Conservation (phyloP, 2,329 filamentous ascomycete species). For the Scleromitrula shiraiana region DNA sequence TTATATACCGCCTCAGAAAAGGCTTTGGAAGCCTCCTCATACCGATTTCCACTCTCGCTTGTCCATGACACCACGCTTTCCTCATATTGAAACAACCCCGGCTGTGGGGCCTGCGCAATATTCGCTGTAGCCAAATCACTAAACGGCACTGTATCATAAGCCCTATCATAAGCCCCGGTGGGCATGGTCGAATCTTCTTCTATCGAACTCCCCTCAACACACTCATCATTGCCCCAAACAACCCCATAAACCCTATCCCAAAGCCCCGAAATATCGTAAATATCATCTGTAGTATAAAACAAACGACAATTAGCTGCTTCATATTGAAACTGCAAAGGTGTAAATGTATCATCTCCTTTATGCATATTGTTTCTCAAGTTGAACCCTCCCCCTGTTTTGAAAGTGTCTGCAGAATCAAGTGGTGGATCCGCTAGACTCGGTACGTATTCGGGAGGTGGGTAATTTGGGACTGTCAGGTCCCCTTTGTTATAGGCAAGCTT, state of each 20-base stretch:
- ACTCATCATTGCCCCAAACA: slow-evolving; percentile 34
- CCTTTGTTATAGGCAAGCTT: not conserved
- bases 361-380: slow-evolving; percentile 27
- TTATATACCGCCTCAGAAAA: too few relatives aligned
- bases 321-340: slow-evolving; percentile 52
- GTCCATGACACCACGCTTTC: too few relatives aligned
- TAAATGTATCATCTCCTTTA: slow-evolving; percentile 18
- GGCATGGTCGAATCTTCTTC: not conserved
- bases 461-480: slow-evolving; percentile 9
- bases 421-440: slow-evolving; percentile 14
- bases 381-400: slow-evolving; percentile 10
- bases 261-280: slow-evolving; percentile 32
- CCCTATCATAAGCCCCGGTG: not conserved
- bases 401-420: not conserved
- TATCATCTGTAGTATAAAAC: slow-evolving; percentile 44
- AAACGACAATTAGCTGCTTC: slow-evolving; percentile 53
- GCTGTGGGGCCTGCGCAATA: not conserved
- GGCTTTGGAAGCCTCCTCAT: too few relatives aligned
- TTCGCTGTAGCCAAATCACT: not conserved
- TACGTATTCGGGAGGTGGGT: slow-evolving; percentile 31
- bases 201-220: slow-evolving; percentile 22
- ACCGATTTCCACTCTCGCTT: too few relatives aligned
- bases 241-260: slow-evolving; percentile 40
- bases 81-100: slow-evolving; percentile 3
- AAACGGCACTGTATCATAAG: slow-evolving; percentile 5